Evolutionary conservation across 164 flowering plant species (phyloP), one percentile per base, ranked within the genome.

Genomic region (Vitis rotundifolia): DNA sequence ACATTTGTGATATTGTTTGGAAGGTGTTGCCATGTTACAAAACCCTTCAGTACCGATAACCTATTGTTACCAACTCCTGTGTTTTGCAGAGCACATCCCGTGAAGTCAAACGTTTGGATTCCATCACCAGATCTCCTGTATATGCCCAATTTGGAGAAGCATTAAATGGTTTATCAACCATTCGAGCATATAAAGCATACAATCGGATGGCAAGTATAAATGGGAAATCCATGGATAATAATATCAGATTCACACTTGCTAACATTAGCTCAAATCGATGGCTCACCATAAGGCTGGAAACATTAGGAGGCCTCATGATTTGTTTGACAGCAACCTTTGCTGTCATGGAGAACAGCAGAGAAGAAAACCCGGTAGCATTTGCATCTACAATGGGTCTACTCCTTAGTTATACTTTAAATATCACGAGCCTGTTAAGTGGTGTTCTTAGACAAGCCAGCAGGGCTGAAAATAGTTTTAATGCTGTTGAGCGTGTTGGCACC

Each of bases 71-170:
- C 18, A 47, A 53, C 22, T 44, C 11, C 29, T 71, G 0, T 31
- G 11, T 63, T 65, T 63, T 78, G 51, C 88, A 95, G 99, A 91
- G 89, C 79, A 95, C 99, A n/a, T 77, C 98, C n/a, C 93, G 99
- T 64, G 99, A 95, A 80, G 96, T 93, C 49, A 95, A 95, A 76
- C 97, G 99, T 15, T 75, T 95, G 81, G 97, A 93, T 75, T 95
- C 99, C 56, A 82, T 93, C 50, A 80, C 88, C 12, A 88, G 99
- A 73, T 95, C 99, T 58, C 99, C 99, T 64, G 92, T 93, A 56
- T 95, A 95, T 82, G 98, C 99, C 19, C 99, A 95, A 73, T 93
- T 95, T 76, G 93, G 94, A 64, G 99, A 95, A 82, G 97, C 97
- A 49, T 66, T 95, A 55, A 91, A 95, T 83, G 99, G 99, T 54